These are phyloP conservation scores for Cinnamomum micranthum DNA, from an alignment of 164 flowering plant species.

Conservation along the genomic window DNA sequence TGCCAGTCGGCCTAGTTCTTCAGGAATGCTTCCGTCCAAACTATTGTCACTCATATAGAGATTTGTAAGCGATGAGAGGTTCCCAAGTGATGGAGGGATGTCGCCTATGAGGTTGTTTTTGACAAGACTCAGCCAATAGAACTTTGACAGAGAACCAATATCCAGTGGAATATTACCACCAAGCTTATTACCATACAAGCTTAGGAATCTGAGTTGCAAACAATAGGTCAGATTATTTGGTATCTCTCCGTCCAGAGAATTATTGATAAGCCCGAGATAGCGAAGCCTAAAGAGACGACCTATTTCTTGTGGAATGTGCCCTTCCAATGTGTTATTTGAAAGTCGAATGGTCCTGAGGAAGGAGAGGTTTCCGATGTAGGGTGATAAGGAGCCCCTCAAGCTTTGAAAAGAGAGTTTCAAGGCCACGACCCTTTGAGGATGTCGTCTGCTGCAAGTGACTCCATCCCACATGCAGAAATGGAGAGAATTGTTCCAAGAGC, in stretches of 20 bases:
- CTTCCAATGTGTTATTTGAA: slow-evolving; percentile 26
- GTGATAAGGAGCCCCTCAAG: slow-evolving; percentile 27
- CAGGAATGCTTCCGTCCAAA: slow-evolving; percentile 1
- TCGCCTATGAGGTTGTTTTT: neutral
- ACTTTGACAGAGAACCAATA: neutral
- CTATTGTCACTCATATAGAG: neutral
- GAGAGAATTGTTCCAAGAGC: slow-evolving; percentile 31
- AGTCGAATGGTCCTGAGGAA: slow-evolving; percentile 34
- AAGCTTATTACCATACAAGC: slow-evolving; percentile 4
- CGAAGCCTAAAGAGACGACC: slow-evolving; percentile 28
- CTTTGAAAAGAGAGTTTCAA: slow-evolving; percentile 13
- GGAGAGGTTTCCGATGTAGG: slow-evolving; percentile 39
- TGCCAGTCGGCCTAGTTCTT: slow-evolving; percentile 12
- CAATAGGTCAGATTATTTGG: slow-evolving; percentile 25
- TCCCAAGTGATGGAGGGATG: slow-evolving; percentile 16
- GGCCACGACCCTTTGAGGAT: slow-evolving; percentile 17
- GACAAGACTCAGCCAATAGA: neutral
- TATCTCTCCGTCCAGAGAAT: slow-evolving; percentile 26
- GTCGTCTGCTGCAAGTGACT: slow-evolving; percentile 22
- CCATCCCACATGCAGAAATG: slow-evolving; percentile 38
- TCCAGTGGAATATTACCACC: neutral
- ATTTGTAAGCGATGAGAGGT: neutral
- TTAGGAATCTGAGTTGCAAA: slow-evolving; percentile 19
- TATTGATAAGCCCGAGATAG: slow-evolving; percentile 26
- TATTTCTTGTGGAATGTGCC: slow-evolving; percentile 28